phyloP scores from a whole-genome alignment of 306 rosid genomes.

The Acacia confusa region DNA sequence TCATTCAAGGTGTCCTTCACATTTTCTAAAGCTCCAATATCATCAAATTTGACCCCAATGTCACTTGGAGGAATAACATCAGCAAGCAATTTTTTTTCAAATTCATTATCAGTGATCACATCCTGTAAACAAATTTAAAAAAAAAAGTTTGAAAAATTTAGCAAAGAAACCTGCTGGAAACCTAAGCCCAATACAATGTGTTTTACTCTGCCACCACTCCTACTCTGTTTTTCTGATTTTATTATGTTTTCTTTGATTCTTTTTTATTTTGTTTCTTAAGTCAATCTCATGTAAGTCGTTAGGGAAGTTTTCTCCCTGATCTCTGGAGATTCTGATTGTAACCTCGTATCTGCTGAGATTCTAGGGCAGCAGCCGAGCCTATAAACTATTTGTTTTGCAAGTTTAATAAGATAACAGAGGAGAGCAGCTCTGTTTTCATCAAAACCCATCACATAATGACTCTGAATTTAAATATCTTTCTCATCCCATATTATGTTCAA shows the following conservation, averaged over 20 bases:
- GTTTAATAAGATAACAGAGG: neutral
- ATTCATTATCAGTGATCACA: constrained; percentile 90
- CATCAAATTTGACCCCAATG: constrained; percentile 93
- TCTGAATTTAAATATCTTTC: neutral
- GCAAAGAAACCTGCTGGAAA: neutral
- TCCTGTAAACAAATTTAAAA: constrained; percentile 50
- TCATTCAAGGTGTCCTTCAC: constrained; percentile 97
- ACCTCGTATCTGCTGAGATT: neutral
- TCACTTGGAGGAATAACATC: constrained; percentile 92
- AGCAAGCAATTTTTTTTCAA: constrained; percentile 86
- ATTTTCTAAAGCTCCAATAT: constrained; percentile 92
- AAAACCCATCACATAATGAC: neutral
- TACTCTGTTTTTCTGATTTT: neutral
- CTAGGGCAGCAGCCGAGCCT: neutral
- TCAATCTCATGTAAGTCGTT: neutral
- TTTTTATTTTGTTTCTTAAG: neutral
- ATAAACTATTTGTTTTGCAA: neutral
- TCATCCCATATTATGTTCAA: neutral
- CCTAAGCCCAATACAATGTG: neutral
- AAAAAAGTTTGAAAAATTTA: neutral
- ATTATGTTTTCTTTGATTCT: neutral
- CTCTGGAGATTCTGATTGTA: neutral
- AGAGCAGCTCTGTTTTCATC: neutral
- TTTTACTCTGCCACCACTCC: neutral
- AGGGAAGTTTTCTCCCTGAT: neutral